Percentiles rank a stretch among this genome's conserved stretches.
Evolutionary conservation across 495 filamentous ascomycete species (phyloP).

Genomic region (Hypoxylon subgilvum): DNA sequence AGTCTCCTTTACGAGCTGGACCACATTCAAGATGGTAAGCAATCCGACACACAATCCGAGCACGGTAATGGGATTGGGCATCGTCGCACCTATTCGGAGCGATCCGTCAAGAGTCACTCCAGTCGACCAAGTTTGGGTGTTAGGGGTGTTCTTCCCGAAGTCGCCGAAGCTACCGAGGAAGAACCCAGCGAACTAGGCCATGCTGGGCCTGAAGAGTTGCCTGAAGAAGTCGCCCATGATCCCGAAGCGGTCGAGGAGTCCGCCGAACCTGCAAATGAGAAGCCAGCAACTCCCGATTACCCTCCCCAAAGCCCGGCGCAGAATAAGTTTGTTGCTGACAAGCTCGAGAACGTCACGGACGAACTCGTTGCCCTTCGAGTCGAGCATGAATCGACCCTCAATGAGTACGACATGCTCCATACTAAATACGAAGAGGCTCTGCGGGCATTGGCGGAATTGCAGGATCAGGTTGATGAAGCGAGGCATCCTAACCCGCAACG

Average conservation of each 20-base stretch:
- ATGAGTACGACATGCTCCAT: slow-evolving; percentile 80
- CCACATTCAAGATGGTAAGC: slow-evolving; percentile 67
- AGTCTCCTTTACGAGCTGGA: slow-evolving; percentile 90
- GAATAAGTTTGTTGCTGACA: slow-evolving; percentile 85
- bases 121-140: slow-evolving; percentile 55
- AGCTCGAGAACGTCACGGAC: slow-evolving; percentile 88
- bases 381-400: slow-evolving; percentile 84
- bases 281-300: slow-evolving; percentile 41
- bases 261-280: slow-evolving; percentile 37
- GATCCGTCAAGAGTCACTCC: slow-evolving; percentile 58
- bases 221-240: too few relatives aligned
- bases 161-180: slow-evolving; percentile 50
- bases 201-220: slow-evolving; percentile 15
- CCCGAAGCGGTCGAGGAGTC: slow-evolving; percentile 14
- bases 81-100: slow-evolving; percentile 52
- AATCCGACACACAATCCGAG: slow-evolving; percentile 45
- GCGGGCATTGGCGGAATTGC: slow-evolving; percentile 77
- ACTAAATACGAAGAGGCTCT: slow-evolving; percentile 91
- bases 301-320: slow-evolving; percentile 75
- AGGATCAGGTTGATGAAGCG: slow-evolving; percentile 84
- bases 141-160: slow-evolving; percentile 60
- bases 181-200: slow-evolving; percentile 43
- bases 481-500: slow-evolving; percentile 65
- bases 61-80: slow-evolving; percentile 51
- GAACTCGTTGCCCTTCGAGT: slow-evolving; percentile 89